Evolutionary conservation across 1,284 basidiomycete genomes (phyloP), one percentile per base, ranked within the genome.

Genomic region (Puccinia brachypodii): DNA sequence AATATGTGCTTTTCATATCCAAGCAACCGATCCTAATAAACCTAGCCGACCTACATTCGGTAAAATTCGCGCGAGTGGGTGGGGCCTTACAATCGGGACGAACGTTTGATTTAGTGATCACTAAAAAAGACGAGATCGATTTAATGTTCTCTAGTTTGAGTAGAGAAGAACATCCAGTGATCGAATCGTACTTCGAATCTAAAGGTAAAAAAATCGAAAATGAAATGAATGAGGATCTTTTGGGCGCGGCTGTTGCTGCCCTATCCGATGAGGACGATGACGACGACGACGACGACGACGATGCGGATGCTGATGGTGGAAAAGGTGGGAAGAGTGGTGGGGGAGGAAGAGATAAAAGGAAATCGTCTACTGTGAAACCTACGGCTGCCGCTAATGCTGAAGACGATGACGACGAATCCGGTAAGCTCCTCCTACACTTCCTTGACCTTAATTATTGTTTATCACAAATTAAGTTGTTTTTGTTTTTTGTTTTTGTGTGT

Each of bases 1-100:
- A 98, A 90, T 94, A 93, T 86, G 90, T 99, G 73, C 94, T 99
- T 88, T 99, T 98, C 89, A 95, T 99, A 79, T 95, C 96, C 82
- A 99, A 98, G 87, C 93, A 95, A 85, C 96, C 97, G 0, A 92
- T 92, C 53, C 92, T 98, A 85, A 91, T 98, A 84, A 94, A 97
- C 84, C 92, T 97, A 84, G 91, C 91, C 81, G 95, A 98, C 85
- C 93, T 98, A 82, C 92, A 95, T 85, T 92, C 94, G 87, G 93
- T 94, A 83, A 90, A 95, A 74, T 98, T 99, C 89, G 96, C 95
- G 14, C 93, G 95, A 82, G 94, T 99, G 16, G 95, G 96, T n/a
- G 92, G 93, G 0, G 93, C 93, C 66, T 90, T 96, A 85, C 91
- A 92, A 14, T 93, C 94, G 0, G 93, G 93, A 0, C 92, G 94